Evolutionary conservation across 2,329 filamentous ascomycete species (phyloP).

Genomic region (Aspergillus sp.): DNA sequence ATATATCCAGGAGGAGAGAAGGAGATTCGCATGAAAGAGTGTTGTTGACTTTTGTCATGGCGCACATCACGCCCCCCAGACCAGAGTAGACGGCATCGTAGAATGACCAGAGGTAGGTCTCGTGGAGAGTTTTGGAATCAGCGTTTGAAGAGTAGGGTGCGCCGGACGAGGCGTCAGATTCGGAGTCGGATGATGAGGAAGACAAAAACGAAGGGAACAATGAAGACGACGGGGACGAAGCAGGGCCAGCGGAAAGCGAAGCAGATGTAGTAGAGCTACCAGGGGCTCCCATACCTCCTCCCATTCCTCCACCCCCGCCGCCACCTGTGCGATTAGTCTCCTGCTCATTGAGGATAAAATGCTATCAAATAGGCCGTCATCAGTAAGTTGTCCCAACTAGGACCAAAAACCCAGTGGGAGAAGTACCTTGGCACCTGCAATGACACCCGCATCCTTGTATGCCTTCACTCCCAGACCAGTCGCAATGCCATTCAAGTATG

Average conservation of each 20-base stretch:
- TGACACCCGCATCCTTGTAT: conserved; percentile 53
- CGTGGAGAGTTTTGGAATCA: conserved; percentile 72
- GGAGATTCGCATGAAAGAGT: conserved; percentile 50
- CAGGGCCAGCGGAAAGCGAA: background rate
- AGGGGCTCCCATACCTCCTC: background rate
- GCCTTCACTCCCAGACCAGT: conserved; percentile 50
- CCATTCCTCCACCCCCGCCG: background rate
- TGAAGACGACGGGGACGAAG: background rate
- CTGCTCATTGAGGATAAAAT: conserved; percentile 65
- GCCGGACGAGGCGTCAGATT: conserved; percentile 8
- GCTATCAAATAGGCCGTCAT: conserved; percentile 16
- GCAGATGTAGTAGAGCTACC: background rate
- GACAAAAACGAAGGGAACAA: background rate
- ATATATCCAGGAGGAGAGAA: conserved; percentile 43
- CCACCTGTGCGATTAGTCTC: conserved; percentile 47
- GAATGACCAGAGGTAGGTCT: conserved; percentile 76
- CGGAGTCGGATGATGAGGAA: background rate
- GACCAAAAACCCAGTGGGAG: too few species aligned
- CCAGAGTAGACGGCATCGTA: conserved; percentile 68
- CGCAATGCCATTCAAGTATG: conserved; percentile 43
- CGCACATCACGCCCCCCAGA: conserved; percentile 52
- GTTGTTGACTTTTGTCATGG: conserved; percentile 44
- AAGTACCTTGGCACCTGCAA: conserved; percentile 6
- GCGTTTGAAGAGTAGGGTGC: conserved; percentile 50
- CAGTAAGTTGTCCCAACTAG: too few species aligned